Percentiles rank a stretch among this genome's conserved stretches.
These are phyloP conservation scores for Sisymbrium irio DNA, from an alignment of 345 rosid species.

Conservation along the genomic window DNA sequence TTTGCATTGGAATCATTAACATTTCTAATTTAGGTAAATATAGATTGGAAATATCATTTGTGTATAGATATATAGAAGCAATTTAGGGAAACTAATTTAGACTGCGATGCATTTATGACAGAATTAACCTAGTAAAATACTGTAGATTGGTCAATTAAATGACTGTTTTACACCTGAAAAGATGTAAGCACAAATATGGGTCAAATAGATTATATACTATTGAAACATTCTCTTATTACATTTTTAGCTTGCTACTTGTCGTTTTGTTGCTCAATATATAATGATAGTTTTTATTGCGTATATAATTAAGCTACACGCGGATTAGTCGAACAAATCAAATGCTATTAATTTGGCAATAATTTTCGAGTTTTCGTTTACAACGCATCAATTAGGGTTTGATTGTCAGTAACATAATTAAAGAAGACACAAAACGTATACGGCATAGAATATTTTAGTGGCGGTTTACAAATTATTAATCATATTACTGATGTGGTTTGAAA, in stretches of 20 bases:
- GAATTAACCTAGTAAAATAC: neutral
- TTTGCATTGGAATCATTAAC: constrained; percentile 6
- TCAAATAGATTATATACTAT: neutral
- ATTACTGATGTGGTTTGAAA: neutral
- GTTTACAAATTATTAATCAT: neutral
- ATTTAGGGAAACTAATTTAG: neutral
- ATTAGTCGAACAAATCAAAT: neutral
- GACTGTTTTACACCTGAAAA: neutral
- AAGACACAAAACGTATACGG: neutral
- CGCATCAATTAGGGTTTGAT: neutral
- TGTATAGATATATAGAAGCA: too few relatives aligned
- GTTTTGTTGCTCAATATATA: neutral
- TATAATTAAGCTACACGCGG: too few relatives aligned
- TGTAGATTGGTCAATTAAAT: neutral
- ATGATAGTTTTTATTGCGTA: neutral
- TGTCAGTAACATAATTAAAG: neutral
- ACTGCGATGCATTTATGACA: neutral
- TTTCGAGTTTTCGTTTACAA: neutral
- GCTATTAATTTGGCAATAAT: neutral
- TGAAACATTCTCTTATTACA: neutral
- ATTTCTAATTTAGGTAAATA: neutral
- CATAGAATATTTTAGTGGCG: neutral
- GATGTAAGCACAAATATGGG: neutral
- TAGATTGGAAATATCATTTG: neutral
- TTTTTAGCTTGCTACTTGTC: neutral